These are phyloP conservation scores for Lactifluus piperatus DNA, from an alignment of 768 basidiomycete genomes.

Conservation along the genomic window DNA sequence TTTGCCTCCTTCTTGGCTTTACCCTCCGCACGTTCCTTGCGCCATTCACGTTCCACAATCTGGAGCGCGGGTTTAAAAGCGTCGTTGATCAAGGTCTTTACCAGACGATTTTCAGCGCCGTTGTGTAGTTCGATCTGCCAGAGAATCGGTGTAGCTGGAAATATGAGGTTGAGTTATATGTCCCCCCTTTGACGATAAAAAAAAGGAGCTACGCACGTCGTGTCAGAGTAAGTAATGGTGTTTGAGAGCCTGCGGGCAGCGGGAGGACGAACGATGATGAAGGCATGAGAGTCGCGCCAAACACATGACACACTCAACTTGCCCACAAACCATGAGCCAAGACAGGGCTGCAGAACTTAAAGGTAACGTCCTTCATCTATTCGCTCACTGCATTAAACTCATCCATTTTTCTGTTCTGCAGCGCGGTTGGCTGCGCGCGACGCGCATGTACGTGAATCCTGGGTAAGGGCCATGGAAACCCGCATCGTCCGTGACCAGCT, in stretches of 20 bases:
- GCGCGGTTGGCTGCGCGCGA: constrained; percentile 65
- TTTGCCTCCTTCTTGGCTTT: constrained; percentile 31
- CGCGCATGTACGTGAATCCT: constrained; percentile 76
- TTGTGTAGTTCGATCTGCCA: constrained; percentile 83
- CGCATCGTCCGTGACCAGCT: constrained; percentile 84
- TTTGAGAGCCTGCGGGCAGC: constrained; percentile 6
- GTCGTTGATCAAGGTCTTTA: constrained; percentile 44
- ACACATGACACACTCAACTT: neutral
- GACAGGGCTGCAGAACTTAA: constrained; percentile 39
- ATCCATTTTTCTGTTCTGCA: constrained; percentile 23
- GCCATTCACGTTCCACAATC: constrained; percentile 67
- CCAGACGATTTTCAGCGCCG: constrained; percentile 65
- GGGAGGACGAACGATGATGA: constrained; percentile 35
- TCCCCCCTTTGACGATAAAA: constrained; percentile 6
- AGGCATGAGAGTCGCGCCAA: constrained; percentile 1
- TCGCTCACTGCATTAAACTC: neutral
- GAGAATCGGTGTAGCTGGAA: constrained; percentile 44
- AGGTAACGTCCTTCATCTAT: constrained; percentile 28
- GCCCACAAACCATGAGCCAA: constrained; percentile 30
- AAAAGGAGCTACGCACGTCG: constrained; percentile 41
- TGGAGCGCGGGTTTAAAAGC: constrained; percentile 66
- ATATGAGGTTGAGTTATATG: neutral
- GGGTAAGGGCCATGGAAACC: constrained; percentile 91
- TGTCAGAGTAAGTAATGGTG: constrained; percentile 44
- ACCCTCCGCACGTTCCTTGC: constrained; percentile 33